Conservation (phyloP, 139 green algal species). For the Chlorella sp. region DNA sequence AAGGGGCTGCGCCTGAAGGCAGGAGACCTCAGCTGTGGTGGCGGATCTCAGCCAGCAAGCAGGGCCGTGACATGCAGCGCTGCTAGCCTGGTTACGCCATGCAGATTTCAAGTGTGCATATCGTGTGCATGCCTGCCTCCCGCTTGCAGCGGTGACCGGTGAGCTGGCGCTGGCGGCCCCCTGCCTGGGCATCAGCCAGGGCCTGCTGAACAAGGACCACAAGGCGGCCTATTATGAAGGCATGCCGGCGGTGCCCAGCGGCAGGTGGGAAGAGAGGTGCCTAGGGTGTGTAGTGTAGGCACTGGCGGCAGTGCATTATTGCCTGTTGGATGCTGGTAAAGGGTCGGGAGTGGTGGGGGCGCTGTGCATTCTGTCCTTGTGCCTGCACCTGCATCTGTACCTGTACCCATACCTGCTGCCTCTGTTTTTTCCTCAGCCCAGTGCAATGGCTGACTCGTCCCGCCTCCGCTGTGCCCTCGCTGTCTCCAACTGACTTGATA, state of each 20-base stretch:
- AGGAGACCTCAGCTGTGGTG: not conserved
- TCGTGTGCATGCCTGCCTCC: too few relatives aligned
- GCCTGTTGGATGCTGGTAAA: not conserved
- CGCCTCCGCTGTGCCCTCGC: too few relatives aligned
- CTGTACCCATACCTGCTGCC: too few relatives aligned
- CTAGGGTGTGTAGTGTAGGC: too few relatives aligned
- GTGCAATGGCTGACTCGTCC: not conserved
- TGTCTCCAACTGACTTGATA: not conserved
- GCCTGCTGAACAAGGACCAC: conserved; percentile 90
- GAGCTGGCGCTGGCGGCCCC: conserved; percentile 82
- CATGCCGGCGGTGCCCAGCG: conserved; percentile 73
- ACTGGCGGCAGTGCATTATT: not conserved
- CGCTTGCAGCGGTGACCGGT: conserved; percentile 6
- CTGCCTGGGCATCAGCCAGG: conserved; percentile 82
- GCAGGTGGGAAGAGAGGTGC: not conserved
- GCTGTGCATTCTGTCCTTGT: not conserved
- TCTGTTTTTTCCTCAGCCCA: too few relatives aligned
- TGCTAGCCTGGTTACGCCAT: too few relatives aligned
- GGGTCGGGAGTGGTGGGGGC: not conserved
- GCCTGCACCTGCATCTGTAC: too few relatives aligned
- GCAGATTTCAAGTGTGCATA: too few relatives aligned
- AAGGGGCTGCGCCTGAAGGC: too few relatives aligned
- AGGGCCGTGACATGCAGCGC: too few relatives aligned
- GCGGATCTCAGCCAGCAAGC: too few relatives aligned
- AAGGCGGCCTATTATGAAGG: conserved; percentile 84